phyloP scores from a whole-genome alignment of 805 yeast species.

The Ogataea saltuana region DNA sequence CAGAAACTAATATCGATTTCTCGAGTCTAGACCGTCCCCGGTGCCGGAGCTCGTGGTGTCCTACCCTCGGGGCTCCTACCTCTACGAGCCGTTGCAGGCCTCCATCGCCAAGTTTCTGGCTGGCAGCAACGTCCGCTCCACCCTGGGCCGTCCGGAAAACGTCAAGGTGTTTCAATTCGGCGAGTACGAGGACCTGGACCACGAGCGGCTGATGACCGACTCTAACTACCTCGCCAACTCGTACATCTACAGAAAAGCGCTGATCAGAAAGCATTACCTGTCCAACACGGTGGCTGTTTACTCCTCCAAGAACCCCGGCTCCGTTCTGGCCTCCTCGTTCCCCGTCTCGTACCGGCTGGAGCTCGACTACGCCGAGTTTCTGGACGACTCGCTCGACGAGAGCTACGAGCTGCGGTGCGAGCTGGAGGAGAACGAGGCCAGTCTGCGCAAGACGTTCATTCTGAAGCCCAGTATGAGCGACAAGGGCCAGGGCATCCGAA shows the following conservation, averaged over 20 bases:
- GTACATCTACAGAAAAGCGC: slow-evolving; percentile 84
- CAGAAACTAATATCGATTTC: slow-evolving; percentile 5
- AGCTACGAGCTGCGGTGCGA: slow-evolving; percentile 85
- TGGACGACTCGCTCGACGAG: slow-evolving; percentile 93
- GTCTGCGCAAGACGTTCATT: slow-evolving; percentile 63
- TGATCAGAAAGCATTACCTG: slow-evolving; percentile 87
- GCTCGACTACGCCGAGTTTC: slow-evolving; percentile 92
- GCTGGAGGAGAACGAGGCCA: slow-evolving; percentile 50
- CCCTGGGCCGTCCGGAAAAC: slow-evolving; percentile 9
- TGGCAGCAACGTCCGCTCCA: slow-evolving; percentile 4
- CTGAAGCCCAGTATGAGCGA: slow-evolving; percentile 97
- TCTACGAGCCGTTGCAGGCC: slow-evolving; percentile 42
- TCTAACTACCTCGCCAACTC: slow-evolving; percentile 66
- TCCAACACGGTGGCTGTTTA: slow-evolving; percentile 81
- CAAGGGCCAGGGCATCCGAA: slow-evolving; percentile 91
- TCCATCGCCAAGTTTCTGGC: slow-evolving; percentile 36
- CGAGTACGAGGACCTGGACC: slow-evolving; percentile 85
- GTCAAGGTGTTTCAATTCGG: slow-evolving; percentile 69
- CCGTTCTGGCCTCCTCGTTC: slow-evolving; percentile 58
- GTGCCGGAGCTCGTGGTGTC: slow-evolving; percentile 34
- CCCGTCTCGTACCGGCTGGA: slow-evolving; percentile 82
- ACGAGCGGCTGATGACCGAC: slow-evolving; percentile 56
- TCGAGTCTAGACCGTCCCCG: background rate
- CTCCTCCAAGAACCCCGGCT: slow-evolving; percentile 69
- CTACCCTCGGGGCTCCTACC: slow-evolving; percentile 41